Evolutionary conservation across 2,329 filamentous ascomycete genomes (phyloP), one percentile per base, ranked within the genome.

Genomic region (Sporothrix pseudoabietina): DNA sequence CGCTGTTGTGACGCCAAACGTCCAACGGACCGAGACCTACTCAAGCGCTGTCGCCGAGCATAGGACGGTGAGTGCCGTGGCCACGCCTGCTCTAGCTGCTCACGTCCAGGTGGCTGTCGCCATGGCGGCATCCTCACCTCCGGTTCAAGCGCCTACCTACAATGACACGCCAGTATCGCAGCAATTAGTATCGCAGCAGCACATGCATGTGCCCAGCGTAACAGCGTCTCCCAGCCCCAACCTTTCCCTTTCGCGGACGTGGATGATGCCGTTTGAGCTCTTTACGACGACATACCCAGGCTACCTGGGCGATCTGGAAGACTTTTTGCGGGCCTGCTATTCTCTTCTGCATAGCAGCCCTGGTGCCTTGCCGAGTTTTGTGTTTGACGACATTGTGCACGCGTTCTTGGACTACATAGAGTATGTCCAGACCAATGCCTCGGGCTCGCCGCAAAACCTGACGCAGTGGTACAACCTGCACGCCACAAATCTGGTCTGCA

Each of bases 361-460:
- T 75, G 78, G 69, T 14, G 78, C 79, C 9, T 77, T 87, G 22
- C 80, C 82, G 14, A 81, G 82, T 32, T 85, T 80, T 71, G 77
- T 87, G 0, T 88, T 84, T 74, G 87, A 89, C 75, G 87, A 88
- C 72, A 86, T 88, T 71, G 83, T 89, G 63, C 79, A 80, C 12
- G 79, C 78, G 3, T 87, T 84, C 69, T 80, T 82, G 1, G 78
- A 82, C 0, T 89, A 83, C 75, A 75, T 82, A 7, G 75, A 77
- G 0, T 87, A 88, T 71, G 80, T 84, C 32, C 72, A 77, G 1
- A 61, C 12, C 8, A 57, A 3, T n/a, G 70, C 16, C 47, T 39
- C 55, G 16, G 19, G 41, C n/a, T 55, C 63, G 30, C 39, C 72
- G 1, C 65, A 72, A 16, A 71, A 41, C 22, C 72, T 77, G 3